Conservation (phyloP, 441 rosid genomes). For the Adansonia gregorii region DNA sequence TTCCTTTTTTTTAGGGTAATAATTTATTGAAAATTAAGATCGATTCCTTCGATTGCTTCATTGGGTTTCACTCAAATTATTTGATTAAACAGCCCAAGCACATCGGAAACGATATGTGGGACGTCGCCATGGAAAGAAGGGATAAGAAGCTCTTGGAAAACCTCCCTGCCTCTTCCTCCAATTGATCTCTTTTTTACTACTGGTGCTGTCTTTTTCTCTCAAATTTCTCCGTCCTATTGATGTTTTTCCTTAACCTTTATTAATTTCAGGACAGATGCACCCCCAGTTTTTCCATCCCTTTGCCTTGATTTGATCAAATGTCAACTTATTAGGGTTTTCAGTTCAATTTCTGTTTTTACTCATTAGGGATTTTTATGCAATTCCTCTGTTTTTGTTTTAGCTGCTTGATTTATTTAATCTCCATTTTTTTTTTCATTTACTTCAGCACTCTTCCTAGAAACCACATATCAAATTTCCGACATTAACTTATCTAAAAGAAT, state of each 20-base stretch:
- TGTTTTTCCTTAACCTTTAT: not conserved
- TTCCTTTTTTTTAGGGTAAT: too few relatives aligned
- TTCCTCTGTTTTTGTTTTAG: not conserved
- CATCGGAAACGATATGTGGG: too few relatives aligned
- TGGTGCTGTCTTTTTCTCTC: not conserved
- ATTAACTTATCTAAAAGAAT: too few relatives aligned
- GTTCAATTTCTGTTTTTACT: not conserved
- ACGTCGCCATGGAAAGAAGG: too few relatives aligned
- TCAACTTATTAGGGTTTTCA: slow-evolving; percentile 19
- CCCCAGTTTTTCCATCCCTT: not conserved
- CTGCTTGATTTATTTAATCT: not conserved
- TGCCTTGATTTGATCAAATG: not conserved
- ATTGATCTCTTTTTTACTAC: not conserved
- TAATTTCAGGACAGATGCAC: not conserved
- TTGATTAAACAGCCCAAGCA: too few relatives aligned
- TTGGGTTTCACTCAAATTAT: too few relatives aligned
- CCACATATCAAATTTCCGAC: not conserved
- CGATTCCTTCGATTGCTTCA: too few relatives aligned
- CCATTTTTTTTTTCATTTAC: not conserved
- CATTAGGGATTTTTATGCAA: not conserved
- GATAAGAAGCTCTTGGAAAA: too few relatives aligned
- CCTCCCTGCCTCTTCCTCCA: too few relatives aligned
- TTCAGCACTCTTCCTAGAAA: not conserved
- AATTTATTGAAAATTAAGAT: too few relatives aligned
- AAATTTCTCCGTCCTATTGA: not conserved